Base-by-base conservation (phyloP, 257 asterid genomes). In the Oldenlandia corymbosa region DNA sequence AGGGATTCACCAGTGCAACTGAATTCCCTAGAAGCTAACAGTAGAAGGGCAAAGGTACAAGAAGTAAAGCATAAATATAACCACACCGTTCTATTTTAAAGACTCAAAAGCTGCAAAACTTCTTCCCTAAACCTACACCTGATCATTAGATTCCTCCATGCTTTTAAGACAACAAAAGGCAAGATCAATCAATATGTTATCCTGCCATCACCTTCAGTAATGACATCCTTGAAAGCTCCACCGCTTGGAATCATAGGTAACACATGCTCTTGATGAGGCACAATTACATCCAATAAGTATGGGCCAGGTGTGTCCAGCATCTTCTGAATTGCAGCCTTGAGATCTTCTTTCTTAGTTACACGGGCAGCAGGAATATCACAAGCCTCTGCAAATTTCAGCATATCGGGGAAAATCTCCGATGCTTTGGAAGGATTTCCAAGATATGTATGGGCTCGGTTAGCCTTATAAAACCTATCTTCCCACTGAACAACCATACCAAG, bases 401-500 rank as follows among this genome's bases (percentile, higher is more conserved):
- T 80, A 43, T 87, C 9, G 0, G 97, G 97, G 60, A 83, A 90
- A 43, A 90, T 80, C 73, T 83, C 72, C 0, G 78, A 58, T 65
- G 83, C 89, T 0, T 81, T 78, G 4, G 87, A 63, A 55, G 95
- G 97, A 45, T 87, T 82, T 46, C 95, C 95, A 0, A 87, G 85
- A 60, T 83, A 87, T 2, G 92, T 85, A 42, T 90, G 92, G 0
- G 97, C 95, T 3, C 97, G 73, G 46, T 87, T 90, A 3, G 97
- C 72, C 81, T 87, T 85, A 58, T 88, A 88, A 76, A 88, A 90
- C 0, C 95, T 79, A 60, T 87, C 96, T 77, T 87, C 95, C 96
- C 96, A 90, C 58, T 90, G 96, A 5, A 81, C 90, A 58, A 85
- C 96, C 96, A 90, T 90, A 18, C 97, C 97, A 62, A 88, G 65